Evolutionary conservation across 805 yeast species (phyloP).

Genomic region (Debaryomyces hansenii): DNA sequence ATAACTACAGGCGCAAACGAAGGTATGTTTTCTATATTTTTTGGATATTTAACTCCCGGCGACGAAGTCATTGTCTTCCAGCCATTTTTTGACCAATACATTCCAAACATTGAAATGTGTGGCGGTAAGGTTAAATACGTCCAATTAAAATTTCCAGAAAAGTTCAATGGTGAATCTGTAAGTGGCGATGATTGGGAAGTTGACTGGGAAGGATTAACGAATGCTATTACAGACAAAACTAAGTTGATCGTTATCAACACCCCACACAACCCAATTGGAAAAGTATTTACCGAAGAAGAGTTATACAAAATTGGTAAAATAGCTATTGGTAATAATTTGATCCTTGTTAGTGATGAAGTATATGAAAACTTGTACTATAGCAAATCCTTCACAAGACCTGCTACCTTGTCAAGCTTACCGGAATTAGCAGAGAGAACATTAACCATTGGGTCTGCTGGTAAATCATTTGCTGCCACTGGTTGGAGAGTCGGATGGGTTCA

Average conservation of each 20-base stretch:
- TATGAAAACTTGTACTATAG: slow-evolving; percentile 85
- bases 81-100: slow-evolving; percentile 96
- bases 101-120: slow-evolving; percentile 87
- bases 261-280: slow-evolving; percentile 97
- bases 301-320: slow-evolving; percentile 72
- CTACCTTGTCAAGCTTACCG: slow-evolving; percentile 63
- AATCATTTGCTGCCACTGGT: slow-evolving; percentile 98
- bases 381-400: slow-evolving; percentile 73
- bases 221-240: slow-evolving; percentile 71
- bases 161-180: slow-evolving; percentile 60
- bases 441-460: slow-evolving; percentile 96
- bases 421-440: slow-evolving; percentile 78
- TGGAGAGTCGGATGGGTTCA: slow-evolving; percentile 98
- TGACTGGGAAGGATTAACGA: slow-evolving; percentile 74
- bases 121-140: slow-evolving; percentile 92
- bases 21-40: slow-evolving; percentile 82
- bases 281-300: slow-evolving; percentile 78
- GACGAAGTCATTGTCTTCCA: slow-evolving; percentile 96
- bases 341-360: slow-evolving; percentile 90
- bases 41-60: slow-evolving; percentile 81
- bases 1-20: slow-evolving; percentile 98
- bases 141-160: slow-evolving; percentile 79
- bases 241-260: slow-evolving; percentile 86
- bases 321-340: slow-evolving; percentile 81
- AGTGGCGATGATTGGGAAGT: slow-evolving; percentile 86